Conservation (phyloP, 345 rosid species). For the Leavenworthia alabamica region DNA sequence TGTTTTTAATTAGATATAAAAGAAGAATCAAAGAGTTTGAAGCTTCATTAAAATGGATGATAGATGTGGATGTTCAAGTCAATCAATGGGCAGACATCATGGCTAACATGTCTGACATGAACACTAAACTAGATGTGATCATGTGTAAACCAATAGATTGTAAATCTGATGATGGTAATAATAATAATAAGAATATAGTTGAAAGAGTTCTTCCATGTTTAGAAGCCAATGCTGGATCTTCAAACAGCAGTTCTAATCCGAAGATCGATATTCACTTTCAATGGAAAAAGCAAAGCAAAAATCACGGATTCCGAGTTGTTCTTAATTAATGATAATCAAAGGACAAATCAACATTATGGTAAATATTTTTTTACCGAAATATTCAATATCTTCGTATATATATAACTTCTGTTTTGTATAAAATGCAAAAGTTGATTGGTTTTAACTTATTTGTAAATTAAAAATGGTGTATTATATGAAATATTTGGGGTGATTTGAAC, state of each 20-base stretch:
- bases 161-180: neutral
- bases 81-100: slow-evolving; percentile 7
- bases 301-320: neutral
- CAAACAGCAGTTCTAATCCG: neutral
- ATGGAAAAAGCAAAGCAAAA: neutral
- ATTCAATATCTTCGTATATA: no score
- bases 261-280: neutral
- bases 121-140: slow-evolving; percentile 5
- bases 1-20: neutral
- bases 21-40: slow-evolving; percentile 17
- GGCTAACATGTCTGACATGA: slow-evolving; percentile 9
- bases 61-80: slow-evolving; percentile 21
- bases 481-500: no score
- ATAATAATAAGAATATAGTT: neutral
- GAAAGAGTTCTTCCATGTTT: neutral
- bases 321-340: no score
- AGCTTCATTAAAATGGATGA: slow-evolving; percentile 9
- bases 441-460: no score
- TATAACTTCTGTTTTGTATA: no score
- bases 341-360: no score
- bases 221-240: neutral
- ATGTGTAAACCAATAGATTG: neutral
- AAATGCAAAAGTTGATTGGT: no score
- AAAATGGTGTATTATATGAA: no score
- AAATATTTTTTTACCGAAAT: no score